Base-by-base conservation (phyloP, 2,329 filamentous ascomycete genomes). In the Hysterium pulicare region DNA sequence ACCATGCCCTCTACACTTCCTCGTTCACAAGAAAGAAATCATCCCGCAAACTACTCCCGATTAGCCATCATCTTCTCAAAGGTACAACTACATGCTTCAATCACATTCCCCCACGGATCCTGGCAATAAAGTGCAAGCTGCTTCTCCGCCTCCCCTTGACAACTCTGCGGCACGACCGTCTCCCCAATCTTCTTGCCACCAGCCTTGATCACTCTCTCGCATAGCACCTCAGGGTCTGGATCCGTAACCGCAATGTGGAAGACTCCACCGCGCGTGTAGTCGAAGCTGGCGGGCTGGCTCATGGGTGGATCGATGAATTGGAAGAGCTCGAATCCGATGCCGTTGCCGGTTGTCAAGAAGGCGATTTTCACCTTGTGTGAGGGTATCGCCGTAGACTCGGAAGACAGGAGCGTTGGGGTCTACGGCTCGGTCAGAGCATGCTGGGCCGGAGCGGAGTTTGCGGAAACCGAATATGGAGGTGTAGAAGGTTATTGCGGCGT, bases 181-280 rank as follows among this genome's bases (percentile, higher is more conserved):
- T 55, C 48, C 13, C 62, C 62, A 11, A 64, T 45, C 38, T 54
- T 50, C 37, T 52, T 61, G 5, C 61, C 62, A 0, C 61, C 62
- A 21, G 48, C 41, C 26, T 49, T 47, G 4, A 60, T 39, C n/a
- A 57, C 55, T 40, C 49, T 53, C 19, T 52, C 52, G 9, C 48
- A 41, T 17, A 58, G 38, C 2, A 40, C 59, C 5, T 66, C 61
- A 1, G 55, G 50, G 33, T 64, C 54, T 3, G 61, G 53, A n/a
- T 53, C 50, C 16, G 62, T 66, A 11, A 66, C 51, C 10, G 53
- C 58, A 38, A 62, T 54, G 46, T 67, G 64, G 42, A 66, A 67
- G 45, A 66, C 61, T 2, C 63, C 64, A 10, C 48, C 49, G 16
- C 52, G 49, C 15, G 49, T 51, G 42, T 59, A 64, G 16, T 55